Evolutionary conservation across 2,329 filamentous ascomycete genomes (phyloP).

Genomic region (Cladophialophora immunda): DNA sequence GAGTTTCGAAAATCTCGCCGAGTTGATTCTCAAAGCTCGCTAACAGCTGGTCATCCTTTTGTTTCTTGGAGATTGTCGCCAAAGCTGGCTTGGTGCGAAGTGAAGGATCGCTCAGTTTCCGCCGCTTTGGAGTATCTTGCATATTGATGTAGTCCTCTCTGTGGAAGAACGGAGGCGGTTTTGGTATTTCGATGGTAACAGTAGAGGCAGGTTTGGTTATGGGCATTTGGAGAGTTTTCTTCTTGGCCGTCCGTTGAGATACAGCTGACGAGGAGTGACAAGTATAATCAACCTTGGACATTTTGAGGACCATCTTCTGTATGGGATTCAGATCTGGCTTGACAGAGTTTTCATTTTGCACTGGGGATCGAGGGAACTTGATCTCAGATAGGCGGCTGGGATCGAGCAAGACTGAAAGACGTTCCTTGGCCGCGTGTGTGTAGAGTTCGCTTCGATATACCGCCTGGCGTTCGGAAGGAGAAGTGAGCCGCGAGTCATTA

Average conservation of each 20-base stretch:
- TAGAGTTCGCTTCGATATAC: conserved; percentile 28
- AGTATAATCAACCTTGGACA: conserved; percentile 35
- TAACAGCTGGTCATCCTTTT: conserved; percentile 78
- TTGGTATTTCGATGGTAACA: conserved; percentile 59
- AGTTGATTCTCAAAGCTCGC: conserved; percentile 74
- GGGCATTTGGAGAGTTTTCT: conserved; percentile 23
- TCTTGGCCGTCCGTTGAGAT: conserved; percentile 20
- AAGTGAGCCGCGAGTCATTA: conserved; percentile 30
- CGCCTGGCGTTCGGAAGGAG: conserved; percentile 29
- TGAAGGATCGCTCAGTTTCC: conserved; percentile 65
- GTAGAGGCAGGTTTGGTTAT: conserved; percentile 16
- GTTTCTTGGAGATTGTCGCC: conserved; percentile 76
- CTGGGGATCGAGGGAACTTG: conserved; percentile 34
- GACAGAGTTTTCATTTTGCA: conserved; percentile 20
- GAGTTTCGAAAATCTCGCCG: conserved; percentile 77
- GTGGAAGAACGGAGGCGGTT: conserved; percentile 50
- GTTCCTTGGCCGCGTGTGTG: conserved; percentile 29
- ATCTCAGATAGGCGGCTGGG: conserved; percentile 32
- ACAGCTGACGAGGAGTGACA: conserved; percentile 24
- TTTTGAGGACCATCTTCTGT: conserved; percentile 35
- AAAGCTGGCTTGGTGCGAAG: conserved; percentile 67
- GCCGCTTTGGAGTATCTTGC: conserved; percentile 47
- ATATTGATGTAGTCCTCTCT: conserved; percentile 52
- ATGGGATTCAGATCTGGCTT: conserved; percentile 31
- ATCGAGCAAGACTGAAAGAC: conserved; percentile 32